Base-by-base conservation (phyloP, 2,329 filamentous ascomycete genomes). In the Madurella fahalii region DNA sequence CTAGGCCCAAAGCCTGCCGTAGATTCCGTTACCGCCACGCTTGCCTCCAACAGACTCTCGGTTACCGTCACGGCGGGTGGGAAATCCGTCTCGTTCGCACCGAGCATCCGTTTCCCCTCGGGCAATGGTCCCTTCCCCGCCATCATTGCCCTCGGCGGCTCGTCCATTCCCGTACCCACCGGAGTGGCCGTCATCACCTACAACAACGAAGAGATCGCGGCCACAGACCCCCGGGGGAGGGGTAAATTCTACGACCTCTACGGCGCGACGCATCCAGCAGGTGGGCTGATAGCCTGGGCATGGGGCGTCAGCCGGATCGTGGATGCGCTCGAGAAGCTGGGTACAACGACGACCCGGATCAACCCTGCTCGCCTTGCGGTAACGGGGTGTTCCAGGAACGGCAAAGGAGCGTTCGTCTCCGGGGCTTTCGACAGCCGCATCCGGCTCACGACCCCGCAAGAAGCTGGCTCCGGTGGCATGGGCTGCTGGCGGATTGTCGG, bases 201-300 rank as follows among this genome's bases (percentile, higher is more conserved):
- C 65, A 72, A 73, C 64, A 76, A 76, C 70, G 48, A 75, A 50
- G 68, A 75, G 9, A 69, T 78, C 25, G 75, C 68, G 13, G 68
- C 67, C 37, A 72, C 76, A 52, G 61, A 58, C 37, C 74, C 72
- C 48, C 74, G 73, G 44, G 74, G 74, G 16, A 66, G 69, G 54
- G 76, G 75, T 50, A 71, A 71, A 48, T 77, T 77, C 63, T 77
- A 72, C 64, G 69, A 74, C 43, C 3, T 76, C 3, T 76, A 77
- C 61, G 74, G 74, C 9, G 68, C 67, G 16, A 56, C 65, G 4
- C 69, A 72, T 56, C 68, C 67, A 30, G 73, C 73, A 7, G 72
- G 74, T 45, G 73, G 72, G 18, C 64, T 76, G 54, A 74, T 72
- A 31, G 74, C 76, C 3, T 77, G 74, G 75, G 71, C 74, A 2